Evolutionary conservation across 345 rosid species (phyloP).

Genomic region (Brassica rapa): DNA sequence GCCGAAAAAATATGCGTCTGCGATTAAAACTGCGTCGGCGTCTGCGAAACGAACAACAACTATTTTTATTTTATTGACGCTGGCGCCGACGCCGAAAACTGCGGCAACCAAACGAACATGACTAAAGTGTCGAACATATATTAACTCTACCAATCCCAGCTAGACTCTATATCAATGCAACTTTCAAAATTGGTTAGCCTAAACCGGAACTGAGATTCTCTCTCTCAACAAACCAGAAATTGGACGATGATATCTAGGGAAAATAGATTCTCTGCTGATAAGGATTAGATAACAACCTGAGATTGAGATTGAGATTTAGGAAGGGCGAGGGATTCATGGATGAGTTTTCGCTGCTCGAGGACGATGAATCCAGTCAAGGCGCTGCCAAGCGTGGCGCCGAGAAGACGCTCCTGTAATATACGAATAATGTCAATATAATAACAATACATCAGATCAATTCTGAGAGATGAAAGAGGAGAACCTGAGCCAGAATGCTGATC

Average conservation of each 20-base stretch:
- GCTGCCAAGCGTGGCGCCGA: constrained; percentile 71
- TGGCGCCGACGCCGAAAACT: too few relatives aligned
- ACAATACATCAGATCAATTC: too few relatives aligned
- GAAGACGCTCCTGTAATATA: constrained; percentile 49
- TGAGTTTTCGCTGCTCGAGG: constrained; percentile 69
- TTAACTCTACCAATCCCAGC: too few relatives aligned
- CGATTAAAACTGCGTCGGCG: too few relatives aligned
- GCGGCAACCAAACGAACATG: too few relatives aligned
- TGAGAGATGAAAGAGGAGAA: background rate
- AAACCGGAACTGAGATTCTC: background rate
- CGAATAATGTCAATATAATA: too few relatives aligned
- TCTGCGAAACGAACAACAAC: too few relatives aligned
- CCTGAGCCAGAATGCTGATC: constrained; percentile 47
- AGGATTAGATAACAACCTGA: too few relatives aligned
- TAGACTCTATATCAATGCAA: background rate
- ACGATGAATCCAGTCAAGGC: constrained; percentile 58
- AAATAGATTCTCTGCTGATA: too few relatives aligned
- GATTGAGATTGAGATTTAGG: constrained; percentile 39
- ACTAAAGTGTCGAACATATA: too few relatives aligned
- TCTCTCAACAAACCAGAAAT: constrained; percentile 11
- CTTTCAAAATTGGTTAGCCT: background rate
- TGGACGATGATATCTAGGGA: constrained; percentile 30
- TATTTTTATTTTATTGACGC: too few relatives aligned
- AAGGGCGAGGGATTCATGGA: constrained; percentile 57
- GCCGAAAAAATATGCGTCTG: too few relatives aligned